Percentiles rank a stretch among this genome's conserved stretches.
Conservation (phyloP, 2,329 filamentous ascomycete species). For the Ascosphaera aggregata region DNA sequence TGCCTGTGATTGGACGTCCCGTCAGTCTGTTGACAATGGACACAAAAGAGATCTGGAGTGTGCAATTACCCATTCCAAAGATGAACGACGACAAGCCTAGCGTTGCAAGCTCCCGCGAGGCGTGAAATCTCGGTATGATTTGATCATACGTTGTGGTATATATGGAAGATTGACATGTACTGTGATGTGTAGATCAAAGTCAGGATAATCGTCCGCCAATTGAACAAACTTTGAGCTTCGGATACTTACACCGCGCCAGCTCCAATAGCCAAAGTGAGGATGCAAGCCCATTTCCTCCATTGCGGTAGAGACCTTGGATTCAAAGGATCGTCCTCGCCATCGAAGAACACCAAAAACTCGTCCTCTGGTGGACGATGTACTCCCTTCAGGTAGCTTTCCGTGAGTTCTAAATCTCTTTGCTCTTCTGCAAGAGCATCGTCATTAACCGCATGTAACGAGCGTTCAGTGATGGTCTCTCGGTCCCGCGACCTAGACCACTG, state of each 20-base stretch:
- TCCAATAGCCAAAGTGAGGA: constrained; percentile 46
- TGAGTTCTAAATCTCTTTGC: background rate
- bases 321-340: constrained; percentile 47
- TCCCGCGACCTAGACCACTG: constrained; percentile 11
- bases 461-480: constrained; percentile 12
- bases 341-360: constrained; percentile 49
- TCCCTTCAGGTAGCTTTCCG: constrained; percentile 7
- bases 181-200: constrained; percentile 1
- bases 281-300: constrained; percentile 55
- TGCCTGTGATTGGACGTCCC: constrained; percentile 10
- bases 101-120: constrained; percentile 48
- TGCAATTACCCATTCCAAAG: constrained; percentile 38
- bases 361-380: constrained; percentile 12
- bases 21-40: constrained; percentile 12
- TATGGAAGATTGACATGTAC: constrained; percentile 65
- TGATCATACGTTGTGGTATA: constrained; percentile 67
- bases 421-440: constrained; percentile 8
- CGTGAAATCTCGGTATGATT: constrained; percentile 50
- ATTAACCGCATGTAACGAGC: constrained; percentile 6
- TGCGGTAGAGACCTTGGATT: constrained; percentile 47
- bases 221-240: constrained; percentile 1
- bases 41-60: background rate
- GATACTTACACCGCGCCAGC: constrained; percentile 60
- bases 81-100: constrained; percentile 68
- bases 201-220: constrained; percentile 1